Base-by-base conservation (phyloP, 2,329 filamentous ascomycete genomes). In the Dothistroma septosporum region DNA sequence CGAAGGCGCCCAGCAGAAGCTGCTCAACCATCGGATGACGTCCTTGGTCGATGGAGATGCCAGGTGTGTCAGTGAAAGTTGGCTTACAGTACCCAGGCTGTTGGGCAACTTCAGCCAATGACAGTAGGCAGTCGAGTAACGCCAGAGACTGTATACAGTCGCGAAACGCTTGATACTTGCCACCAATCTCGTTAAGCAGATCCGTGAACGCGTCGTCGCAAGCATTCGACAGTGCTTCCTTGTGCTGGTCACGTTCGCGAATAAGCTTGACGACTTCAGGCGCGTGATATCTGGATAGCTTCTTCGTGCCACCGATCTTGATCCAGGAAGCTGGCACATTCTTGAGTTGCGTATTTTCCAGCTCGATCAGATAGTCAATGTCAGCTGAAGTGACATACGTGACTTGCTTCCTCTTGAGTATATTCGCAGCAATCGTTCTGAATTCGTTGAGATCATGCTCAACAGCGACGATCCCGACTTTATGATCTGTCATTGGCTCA, bases 1-100 rank as follows among this genome's bases (percentile, higher is more conserved):
- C 96, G 76, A 97, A 99, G 55, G 86, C 83, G 67, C 90, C 86
- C 4, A 93, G 83, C 6, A 97, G 83, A 11, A 93, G 85, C 71
- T 95, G 92, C 74, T 99, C 94, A 50, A 96, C 92, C 83, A 99
- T 96, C 44, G 94, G 93, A 74, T 99, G 94, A 4, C 94, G 89
- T 58, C 92, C 94, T 52, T 85, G 83, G 5, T 80, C 75, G 62
- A 96, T 86, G 67, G 83, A 80, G 62, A 99, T 87, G 61, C 85
- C 83, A 9, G 87, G 86, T 12, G 85, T 80, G 6, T 85, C 78
- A 12, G 84, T 83, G 64, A 87, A 83, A 3, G 85, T 83, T 0
- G 94, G 94, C 65, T 91, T 92, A 67, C 84, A 84, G 76, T 99
- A 99, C 65, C 92, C 92, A 0, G 93, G 92, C 63, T 94, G 89